Percentiles rank a stretch among this genome's conserved stretches.
phyloP scores from a whole-genome alignment of 2,329 filamentous ascomycete genomes.

The Cylindrodendrum hubeiense region DNA sequence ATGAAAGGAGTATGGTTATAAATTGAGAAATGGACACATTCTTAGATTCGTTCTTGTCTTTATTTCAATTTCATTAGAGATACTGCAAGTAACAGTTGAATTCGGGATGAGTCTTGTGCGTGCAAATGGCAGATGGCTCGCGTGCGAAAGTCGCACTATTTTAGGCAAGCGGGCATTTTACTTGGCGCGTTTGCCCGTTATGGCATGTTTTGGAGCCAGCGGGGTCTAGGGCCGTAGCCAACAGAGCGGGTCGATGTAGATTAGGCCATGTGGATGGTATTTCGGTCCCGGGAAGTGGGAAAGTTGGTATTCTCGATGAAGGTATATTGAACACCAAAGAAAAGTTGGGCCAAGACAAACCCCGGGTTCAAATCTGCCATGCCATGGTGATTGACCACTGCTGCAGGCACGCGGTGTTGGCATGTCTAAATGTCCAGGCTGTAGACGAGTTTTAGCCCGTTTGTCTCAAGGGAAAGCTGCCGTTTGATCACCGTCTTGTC shows the following conservation, averaged over 20 bases:
- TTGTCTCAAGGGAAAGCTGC: constrained; percentile 4
- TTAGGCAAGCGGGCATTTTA: not conserved
- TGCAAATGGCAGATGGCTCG: not conserved
- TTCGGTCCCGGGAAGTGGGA: not conserved
- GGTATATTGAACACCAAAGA: not conserved
- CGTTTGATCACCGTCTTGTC: not conserved
- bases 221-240: not conserved
- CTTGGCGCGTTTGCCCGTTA: constrained; percentile 7
- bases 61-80: not conserved
- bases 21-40: no score
- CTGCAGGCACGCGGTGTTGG: not conserved
- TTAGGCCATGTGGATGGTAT: not conserved
- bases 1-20: no score
- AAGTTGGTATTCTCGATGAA: not conserved
- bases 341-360: constrained; percentile 13
- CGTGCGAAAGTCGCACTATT: not conserved
- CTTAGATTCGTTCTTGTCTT: no score
- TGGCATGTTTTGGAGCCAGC: not conserved
- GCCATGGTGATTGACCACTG: not conserved
- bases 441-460: not conserved
- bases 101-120: not conserved
- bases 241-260: not conserved
- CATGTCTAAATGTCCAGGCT: not conserved
- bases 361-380: not conserved
- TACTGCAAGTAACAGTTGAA: not conserved